Conservation (phyloP, 495 filamentous ascomycete species). For the Hypoxylon fragiforme region DNA sequence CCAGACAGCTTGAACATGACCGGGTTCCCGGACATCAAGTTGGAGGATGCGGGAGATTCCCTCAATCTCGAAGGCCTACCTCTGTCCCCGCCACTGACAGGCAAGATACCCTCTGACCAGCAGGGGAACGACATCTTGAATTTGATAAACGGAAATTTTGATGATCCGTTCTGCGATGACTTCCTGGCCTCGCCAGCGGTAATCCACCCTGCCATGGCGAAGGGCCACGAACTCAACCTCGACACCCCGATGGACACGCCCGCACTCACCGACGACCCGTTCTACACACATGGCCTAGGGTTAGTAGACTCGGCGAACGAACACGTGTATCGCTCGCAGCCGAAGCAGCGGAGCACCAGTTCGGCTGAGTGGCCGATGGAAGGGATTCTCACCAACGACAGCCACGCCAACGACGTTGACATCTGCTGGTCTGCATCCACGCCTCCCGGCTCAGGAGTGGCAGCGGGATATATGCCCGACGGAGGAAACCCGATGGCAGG, state of each 20-base stretch:
- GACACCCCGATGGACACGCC: conserved; percentile 42
- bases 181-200: conserved; percentile 17
- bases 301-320: conserved; percentile 12
- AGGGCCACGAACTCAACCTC: conserved; percentile 13
- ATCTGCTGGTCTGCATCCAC: conserved; percentile 28
- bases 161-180: conserved; percentile 43
- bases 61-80: conserved; percentile 17
- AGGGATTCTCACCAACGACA: conserved; percentile 24
- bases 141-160: conserved; percentile 41
- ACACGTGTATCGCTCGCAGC: conserved; percentile 11
- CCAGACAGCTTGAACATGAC: conserved; percentile 15
- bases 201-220: conserved; percentile 15
- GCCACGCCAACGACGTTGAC: conserved; percentile 13
- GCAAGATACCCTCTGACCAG: conserved; percentile 33
- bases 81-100: conserved; percentile 43
- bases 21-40: conserved; percentile 19
- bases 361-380: conserved; percentile 40
- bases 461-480: conserved; percentile 8
- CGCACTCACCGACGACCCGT: conserved; percentile 21
- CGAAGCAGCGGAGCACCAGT: conserved; percentile 29
- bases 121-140: conserved; percentile 11
- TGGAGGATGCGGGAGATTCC: conserved; percentile 16
- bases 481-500: conserved; percentile 5
- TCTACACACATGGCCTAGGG: conserved; percentile 18
- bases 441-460: too few species aligned